Percentiles rank a stretch among this genome's conserved stretches.
phyloP scores from a whole-genome alignment of 768 basidiomycete genomes.

The Austroboletus eburneus region DNA sequence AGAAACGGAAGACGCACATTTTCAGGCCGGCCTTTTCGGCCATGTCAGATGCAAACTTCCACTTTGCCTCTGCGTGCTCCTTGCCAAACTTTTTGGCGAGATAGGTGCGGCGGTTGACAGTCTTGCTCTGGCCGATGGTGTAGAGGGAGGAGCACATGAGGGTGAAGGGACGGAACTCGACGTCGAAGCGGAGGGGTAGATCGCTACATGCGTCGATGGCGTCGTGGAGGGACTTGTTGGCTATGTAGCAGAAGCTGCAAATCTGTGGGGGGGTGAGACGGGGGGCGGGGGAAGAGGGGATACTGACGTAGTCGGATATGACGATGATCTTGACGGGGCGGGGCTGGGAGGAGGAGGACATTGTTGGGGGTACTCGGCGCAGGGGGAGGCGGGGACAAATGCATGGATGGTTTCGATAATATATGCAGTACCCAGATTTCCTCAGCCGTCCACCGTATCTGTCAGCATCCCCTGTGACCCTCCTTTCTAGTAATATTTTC shows the following conservation, averaged over 20 bases:
- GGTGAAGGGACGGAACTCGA: conserved; percentile 34
- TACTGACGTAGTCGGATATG: conserved; percentile 34
- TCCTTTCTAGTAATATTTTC: conserved; percentile 18
- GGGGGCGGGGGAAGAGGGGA: not conserved
- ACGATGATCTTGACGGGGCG: conserved; percentile 28
- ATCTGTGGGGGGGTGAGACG: conserved; percentile 15
- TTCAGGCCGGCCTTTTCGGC: conserved; percentile 25
- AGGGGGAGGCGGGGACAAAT: conserved; percentile 7
- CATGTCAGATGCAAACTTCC: conserved; percentile 27
- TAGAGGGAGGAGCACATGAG: conserved; percentile 24
- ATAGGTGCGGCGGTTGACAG: conserved; percentile 20
- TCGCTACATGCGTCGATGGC: conserved; percentile 34
- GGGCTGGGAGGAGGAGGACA: not conserved
- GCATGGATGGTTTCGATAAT: conserved; percentile 28
- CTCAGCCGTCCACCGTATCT: conserved; percentile 26
- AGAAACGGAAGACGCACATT: conserved; percentile 17
- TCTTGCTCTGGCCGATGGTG: conserved; percentile 19
- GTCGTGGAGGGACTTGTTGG: conserved; percentile 32
- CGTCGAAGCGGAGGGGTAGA: conserved; percentile 32
- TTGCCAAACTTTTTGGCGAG: conserved; percentile 24
- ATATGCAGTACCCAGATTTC: conserved; percentile 26
- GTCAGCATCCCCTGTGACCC: conserved; percentile 29
- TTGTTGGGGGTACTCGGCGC: not conserved
- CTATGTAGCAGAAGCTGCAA: conserved; percentile 39
- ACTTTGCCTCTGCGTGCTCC: conserved; percentile 24